These are phyloP conservation scores for Marsdenia floribunda DNA, from an alignment of 257 asterid species.

Conservation along the genomic window DNA sequence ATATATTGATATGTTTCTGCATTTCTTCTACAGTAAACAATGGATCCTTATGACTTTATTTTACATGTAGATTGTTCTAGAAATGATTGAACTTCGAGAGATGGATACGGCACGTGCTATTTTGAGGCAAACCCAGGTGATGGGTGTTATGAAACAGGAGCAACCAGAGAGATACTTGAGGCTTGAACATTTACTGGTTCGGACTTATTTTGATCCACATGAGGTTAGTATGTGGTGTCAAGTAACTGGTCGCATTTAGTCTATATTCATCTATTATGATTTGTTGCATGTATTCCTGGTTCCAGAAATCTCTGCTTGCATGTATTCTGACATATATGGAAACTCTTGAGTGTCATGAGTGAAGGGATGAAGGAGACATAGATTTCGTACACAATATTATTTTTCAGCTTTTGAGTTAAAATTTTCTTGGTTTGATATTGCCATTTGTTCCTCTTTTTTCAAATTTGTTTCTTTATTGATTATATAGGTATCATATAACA, in stretches of 20 bases:
- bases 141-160: constrained; percentile 99
- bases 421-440: background rate
- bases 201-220: constrained; percentile 91
- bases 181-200: constrained; percentile 88
- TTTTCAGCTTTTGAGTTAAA: background rate
- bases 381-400: background rate
- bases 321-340: background rate
- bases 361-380: background rate
- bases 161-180: constrained; percentile 91
- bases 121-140: constrained; percentile 91
- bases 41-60: background rate
- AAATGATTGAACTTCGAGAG: constrained; percentile 99
- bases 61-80: constrained; percentile 66
- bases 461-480: background rate
- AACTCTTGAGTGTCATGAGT: background rate
- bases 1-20: background rate
- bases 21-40: background rate
- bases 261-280: background rate
- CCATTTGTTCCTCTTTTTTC: background rate
- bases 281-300: no score
- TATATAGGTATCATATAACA: background rate
- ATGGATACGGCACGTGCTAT: constrained; percentile 96
- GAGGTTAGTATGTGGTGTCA: constrained; percentile 49
- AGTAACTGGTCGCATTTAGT: background rate
- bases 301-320: background rate